A percentile compares a stretch with the other conserved stretches of the same genome.
Evolutionary conservation across 805 yeast genomes (phyloP).

Genomic region (Brettanomyces anomalus): DNA sequence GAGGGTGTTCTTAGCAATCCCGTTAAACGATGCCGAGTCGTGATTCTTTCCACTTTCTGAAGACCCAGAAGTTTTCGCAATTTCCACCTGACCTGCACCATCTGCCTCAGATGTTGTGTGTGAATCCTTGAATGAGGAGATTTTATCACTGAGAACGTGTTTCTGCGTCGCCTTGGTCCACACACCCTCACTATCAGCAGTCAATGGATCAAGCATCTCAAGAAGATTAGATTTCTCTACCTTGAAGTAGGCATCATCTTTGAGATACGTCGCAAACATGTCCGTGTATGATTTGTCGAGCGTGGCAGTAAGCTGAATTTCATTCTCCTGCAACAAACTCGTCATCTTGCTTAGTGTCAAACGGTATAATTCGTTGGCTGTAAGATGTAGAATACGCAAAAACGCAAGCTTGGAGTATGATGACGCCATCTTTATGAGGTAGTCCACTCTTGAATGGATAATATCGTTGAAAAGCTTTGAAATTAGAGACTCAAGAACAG

Average conservation of each 20-base stretch:
- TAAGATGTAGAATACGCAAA: slow-evolving; percentile 60
- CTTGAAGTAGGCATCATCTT: slow-evolving; percentile 60
- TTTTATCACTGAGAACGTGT: slow-evolving; percentile 24
- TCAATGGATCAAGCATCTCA: slow-evolving; percentile 36
- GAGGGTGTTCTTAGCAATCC: slow-evolving; percentile 6
- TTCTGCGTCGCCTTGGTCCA: slow-evolving; percentile 29
- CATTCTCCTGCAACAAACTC: slow-evolving; percentile 42
- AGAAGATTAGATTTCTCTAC: slow-evolving; percentile 64
- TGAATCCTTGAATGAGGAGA: slow-evolving; percentile 17
- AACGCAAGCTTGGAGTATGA: slow-evolving; percentile 61
- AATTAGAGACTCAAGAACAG: slow-evolving; percentile 59
- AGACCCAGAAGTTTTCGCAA: neutral
- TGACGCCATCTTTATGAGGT: slow-evolving; percentile 52
- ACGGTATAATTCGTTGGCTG: slow-evolving; percentile 45
- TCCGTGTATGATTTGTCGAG: slow-evolving; percentile 71
- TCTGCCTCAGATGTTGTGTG: slow-evolving; percentile 2
- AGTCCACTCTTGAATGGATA: slow-evolving; percentile 45
- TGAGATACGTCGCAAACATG: slow-evolving; percentile 59
- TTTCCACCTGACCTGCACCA: neutral
- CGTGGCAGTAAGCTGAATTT: slow-evolving; percentile 35
- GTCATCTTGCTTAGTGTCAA: slow-evolving; percentile 54
- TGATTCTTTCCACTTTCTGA: slow-evolving; percentile 4
- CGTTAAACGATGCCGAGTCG: slow-evolving; percentile 8
- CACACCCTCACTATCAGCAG: slow-evolving; percentile 35
- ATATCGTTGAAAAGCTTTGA: slow-evolving; percentile 74